A percentile compares a stretch with the other conserved stretches of the same genome.
phyloP scores from a whole-genome alignment of 2,329 filamentous ascomycete species.

The Colletotrichum sp. region DNA sequence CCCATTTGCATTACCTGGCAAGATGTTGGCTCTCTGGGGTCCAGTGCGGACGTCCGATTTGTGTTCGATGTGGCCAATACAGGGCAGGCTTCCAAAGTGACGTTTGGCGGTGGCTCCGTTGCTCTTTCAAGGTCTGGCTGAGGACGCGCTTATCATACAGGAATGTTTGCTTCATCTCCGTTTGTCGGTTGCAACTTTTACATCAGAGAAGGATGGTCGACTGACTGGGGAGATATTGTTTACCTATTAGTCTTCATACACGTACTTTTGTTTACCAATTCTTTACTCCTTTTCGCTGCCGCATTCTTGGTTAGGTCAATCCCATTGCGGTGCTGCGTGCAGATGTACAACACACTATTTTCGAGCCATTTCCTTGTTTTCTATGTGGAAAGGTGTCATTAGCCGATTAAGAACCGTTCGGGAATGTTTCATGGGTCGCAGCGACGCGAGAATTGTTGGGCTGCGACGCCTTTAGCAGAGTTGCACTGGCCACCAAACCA shows the following conservation, averaged over 20 bases:
- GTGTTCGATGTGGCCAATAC: background rate
- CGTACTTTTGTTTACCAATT: background rate
- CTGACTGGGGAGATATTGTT: background rate
- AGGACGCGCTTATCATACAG: background rate
- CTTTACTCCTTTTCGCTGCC: background rate
- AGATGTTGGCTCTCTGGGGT: conserved; percentile 1
- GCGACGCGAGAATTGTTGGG: background rate
- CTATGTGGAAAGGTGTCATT: background rate
- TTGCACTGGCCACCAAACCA: background rate
- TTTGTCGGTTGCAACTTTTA: background rate
- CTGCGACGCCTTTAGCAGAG: background rate
- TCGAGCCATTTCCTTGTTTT: background rate
- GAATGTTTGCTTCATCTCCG: background rate
- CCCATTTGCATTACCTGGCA: conserved; percentile 37
- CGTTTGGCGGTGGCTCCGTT: background rate
- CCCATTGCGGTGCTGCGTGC: rapidly evolving
- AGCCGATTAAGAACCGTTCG: background rate
- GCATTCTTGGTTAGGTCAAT: background rate
- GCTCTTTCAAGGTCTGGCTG: background rate
- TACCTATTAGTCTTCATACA: background rate
- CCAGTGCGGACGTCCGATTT: background rate
- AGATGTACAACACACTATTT: background rate
- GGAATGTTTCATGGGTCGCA: background rate
- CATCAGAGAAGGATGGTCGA: background rate
- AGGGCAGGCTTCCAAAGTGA: background rate